Percentiles rank a stretch among this genome's conserved stretches.
Evolutionary conservation across 257 asterid species (phyloP).

Genomic region (Solanum rostratum): DNA sequence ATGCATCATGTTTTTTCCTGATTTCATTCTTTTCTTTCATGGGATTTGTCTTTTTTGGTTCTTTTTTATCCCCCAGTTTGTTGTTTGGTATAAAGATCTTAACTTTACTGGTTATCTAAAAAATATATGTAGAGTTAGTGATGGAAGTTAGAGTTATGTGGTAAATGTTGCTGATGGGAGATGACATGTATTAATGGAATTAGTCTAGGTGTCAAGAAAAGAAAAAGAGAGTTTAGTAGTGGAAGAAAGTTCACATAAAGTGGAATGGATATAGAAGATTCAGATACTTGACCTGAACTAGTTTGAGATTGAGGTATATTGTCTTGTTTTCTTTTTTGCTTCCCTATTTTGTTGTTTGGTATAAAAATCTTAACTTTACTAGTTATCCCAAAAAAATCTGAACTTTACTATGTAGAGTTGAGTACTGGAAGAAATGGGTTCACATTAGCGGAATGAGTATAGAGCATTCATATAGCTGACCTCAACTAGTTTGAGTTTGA

Average conservation of each 20-base stretch:
- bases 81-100: neutral
- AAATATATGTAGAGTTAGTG: neutral
- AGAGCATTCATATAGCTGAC: neutral
- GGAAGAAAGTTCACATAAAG: neutral
- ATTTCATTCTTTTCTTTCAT: neutral
- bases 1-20: neutral
- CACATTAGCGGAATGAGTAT: neutral
- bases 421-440: neutral
- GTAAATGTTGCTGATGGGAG: neutral
- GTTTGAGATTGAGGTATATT: neutral
- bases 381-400: neutral
- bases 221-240: neutral
- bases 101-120: neutral
- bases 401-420: neutral
- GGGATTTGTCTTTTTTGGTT: neutral
- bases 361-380: neutral
- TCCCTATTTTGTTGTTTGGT: neutral
- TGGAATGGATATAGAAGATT: neutral
- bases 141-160: neutral
- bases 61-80: neutral
- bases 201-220: neutral
- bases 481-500: neutral
- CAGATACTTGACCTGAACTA: neutral
- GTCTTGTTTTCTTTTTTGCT: neutral
- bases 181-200: neutral